These are phyloP conservation scores for Saccharum officinarum DNA, from an alignment of 176 grass and related monocot species.

Conservation along the genomic window DNA sequence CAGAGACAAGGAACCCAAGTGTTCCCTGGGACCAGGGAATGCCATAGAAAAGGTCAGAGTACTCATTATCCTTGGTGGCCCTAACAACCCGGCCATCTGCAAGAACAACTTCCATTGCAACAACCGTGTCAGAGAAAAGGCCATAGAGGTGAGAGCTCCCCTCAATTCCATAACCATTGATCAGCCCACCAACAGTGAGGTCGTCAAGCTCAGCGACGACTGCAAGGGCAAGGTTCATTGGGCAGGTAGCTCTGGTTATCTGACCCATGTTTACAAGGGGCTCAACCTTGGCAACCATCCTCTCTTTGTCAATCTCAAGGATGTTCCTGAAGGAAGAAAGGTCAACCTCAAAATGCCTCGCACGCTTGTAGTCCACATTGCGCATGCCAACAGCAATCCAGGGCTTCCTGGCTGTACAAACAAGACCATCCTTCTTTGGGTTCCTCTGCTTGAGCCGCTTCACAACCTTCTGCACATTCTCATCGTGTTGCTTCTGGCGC, in stretches of 20 bases:
- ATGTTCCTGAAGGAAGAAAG: conserved; percentile 85
- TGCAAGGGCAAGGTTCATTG: conserved; percentile 77
- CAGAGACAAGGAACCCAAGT: conserved; percentile 78
- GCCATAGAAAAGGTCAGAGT: conserved; percentile 90
- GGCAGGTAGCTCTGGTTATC: conserved; percentile 72
- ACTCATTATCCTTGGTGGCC: conserved; percentile 90
- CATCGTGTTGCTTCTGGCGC: conserved; percentile 73
- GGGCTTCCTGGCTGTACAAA: conserved; percentile 92
- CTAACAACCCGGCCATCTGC: conserved; percentile 77
- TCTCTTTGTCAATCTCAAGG: conserved; percentile 79
- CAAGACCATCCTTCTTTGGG: conserved; percentile 87
- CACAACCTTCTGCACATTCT: conserved; percentile 79
- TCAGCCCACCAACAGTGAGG: conserved; percentile 89
- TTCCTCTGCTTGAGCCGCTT: conserved; percentile 86
- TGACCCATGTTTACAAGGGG: conserved; percentile 97
- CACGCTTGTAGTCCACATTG: conserved; percentile 92
- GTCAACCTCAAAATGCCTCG: conserved; percentile 88
- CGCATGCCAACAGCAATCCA: conserved; percentile 93
- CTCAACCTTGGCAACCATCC: conserved; percentile 81
- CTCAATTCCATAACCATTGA: conserved; percentile 93
- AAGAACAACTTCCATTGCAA: conserved; percentile 78
- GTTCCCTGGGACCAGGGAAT: conserved; percentile 96
- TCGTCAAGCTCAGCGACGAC: conserved; percentile 91
- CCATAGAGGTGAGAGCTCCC: conserved; percentile 95
- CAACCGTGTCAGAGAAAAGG: conserved; percentile 90